Conservation (phyloP, 805 yeast genomes). For the Danielia oregonensis region DNA sequence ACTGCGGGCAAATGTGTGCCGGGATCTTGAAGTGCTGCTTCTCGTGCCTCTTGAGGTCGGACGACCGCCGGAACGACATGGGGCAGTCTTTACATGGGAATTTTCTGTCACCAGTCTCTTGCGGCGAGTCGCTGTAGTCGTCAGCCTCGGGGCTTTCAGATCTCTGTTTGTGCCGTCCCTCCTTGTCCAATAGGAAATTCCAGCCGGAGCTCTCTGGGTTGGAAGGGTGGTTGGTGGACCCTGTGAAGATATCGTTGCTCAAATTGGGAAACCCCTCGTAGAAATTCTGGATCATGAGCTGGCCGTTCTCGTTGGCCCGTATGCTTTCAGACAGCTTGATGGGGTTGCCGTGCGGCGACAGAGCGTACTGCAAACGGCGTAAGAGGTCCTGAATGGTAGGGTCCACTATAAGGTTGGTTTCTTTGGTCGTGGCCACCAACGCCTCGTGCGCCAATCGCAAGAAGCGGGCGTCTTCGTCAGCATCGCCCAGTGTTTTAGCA, state of each 20-base stretch:
- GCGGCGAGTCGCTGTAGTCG: background rate
- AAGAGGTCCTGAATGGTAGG: slow-evolving; percentile 62
- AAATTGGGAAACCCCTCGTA: slow-evolving; percentile 42
- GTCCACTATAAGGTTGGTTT: slow-evolving; percentile 45
- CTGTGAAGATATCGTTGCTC: slow-evolving; percentile 36
- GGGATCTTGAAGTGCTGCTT: slow-evolving; percentile 69
- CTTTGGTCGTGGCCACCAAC: slow-evolving; percentile 46
- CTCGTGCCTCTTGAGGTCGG: slow-evolving; percentile 71
- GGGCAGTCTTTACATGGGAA: slow-evolving; percentile 59
- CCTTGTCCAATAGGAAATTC: slow-evolving; percentile 26
- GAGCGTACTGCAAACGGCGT: slow-evolving; percentile 54
- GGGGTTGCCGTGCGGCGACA: slow-evolving; percentile 56
- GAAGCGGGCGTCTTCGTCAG: slow-evolving; percentile 51
- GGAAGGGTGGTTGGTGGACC: slow-evolving; percentile 2
- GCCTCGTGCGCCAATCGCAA: slow-evolving; percentile 61
- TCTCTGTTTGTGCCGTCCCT: slow-evolving; percentile 1
- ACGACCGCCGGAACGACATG: slow-evolving; percentile 60
- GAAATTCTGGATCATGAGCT: slow-evolving; percentile 39
- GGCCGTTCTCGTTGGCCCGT: slow-evolving; percentile 37
- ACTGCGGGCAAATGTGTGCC: slow-evolving; percentile 69
- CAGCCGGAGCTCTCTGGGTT: slow-evolving; percentile 14
- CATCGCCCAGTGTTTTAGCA: background rate
- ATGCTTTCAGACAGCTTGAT: slow-evolving; percentile 31
- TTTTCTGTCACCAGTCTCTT: slow-evolving; percentile 24
- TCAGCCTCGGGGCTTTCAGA: slow-evolving; percentile 3